Conservation (phyloP, 441 rosid genomes). For the Populus trichocarpa region DNA sequence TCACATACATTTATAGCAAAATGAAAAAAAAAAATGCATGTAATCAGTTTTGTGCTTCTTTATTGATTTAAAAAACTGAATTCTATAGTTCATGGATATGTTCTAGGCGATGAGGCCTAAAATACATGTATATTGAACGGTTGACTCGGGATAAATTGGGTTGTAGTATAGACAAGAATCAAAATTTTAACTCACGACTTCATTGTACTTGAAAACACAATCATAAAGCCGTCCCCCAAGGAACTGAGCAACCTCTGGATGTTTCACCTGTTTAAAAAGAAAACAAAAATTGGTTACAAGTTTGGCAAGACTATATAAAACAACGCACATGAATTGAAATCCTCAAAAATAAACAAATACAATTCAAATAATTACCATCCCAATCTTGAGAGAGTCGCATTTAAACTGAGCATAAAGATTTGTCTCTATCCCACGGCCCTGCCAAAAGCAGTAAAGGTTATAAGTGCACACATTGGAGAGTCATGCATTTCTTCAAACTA, state of each 20-base stretch:
- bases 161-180: slow-evolving; percentile 7
- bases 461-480: background rate
- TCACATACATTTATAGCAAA: background rate
- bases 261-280: slow-evolving; percentile 68
- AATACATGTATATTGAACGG: slow-evolving; percentile 4
- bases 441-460: slow-evolving; percentile 24
- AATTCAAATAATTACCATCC: slow-evolving; percentile 54
- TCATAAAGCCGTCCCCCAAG: slow-evolving; percentile 95
- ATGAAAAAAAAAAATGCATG: background rate
- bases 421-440: slow-evolving; percentile 99
- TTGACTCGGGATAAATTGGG: background rate
- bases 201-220: slow-evolving; percentile 88
- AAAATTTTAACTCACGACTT: slow-evolving; percentile 35
- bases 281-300: background rate
- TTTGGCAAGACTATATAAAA: background rate
- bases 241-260: slow-evolving; percentile 94
- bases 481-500: background rate
- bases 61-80: slow-evolving; percentile 2
- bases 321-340: background rate
- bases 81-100: background rate
- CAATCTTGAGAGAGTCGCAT: slow-evolving; percentile 96
- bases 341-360: background rate
- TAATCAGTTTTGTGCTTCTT: slow-evolving; percentile 4
- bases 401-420: slow-evolving; percentile 95
- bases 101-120: slow-evolving; percentile 6